Evolutionary conservation across 441 rosid genomes (phyloP).

Genomic region (Populus hybrid): DNA sequence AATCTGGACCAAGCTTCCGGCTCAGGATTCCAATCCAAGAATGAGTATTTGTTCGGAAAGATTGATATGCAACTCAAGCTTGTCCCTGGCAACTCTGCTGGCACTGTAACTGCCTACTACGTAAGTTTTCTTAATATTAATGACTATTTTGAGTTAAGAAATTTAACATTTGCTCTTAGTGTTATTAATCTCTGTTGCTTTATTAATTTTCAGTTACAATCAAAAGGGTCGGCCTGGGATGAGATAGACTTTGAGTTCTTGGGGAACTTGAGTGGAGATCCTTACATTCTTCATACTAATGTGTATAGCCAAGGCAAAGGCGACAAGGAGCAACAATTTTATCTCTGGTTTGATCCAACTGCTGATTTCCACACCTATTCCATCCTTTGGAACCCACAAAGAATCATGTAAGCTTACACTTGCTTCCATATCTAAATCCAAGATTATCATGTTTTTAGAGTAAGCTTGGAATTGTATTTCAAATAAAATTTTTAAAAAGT

Average conservation of each 20-base stretch:
- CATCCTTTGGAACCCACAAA: slow-evolving; percentile 33
- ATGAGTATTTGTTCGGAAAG: background rate
- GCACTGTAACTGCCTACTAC: slow-evolving; percentile 17
- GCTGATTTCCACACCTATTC: slow-evolving; percentile 35
- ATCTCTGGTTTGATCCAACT: slow-evolving; percentile 36
- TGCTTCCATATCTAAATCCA: background rate
- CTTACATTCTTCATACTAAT: slow-evolving; percentile 10
- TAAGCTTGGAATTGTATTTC: no score
- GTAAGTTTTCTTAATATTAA: slow-evolving; percentile 15
- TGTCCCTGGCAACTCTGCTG: background rate
- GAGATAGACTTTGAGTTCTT: slow-evolving; percentile 35
- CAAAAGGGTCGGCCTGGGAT: slow-evolving; percentile 31
- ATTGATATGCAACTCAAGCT: slow-evolving; percentile 49
- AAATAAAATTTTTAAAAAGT: no score
- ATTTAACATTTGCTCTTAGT: slow-evolving; percentile 17
- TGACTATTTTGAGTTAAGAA: slow-evolving; percentile 3
- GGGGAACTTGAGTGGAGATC: slow-evolving; percentile 14
- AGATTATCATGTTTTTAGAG: background rate
- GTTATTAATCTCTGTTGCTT: background rate
- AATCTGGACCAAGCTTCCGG: slow-evolving; percentile 41
- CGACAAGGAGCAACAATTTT: background rate
- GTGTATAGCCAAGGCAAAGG: background rate
- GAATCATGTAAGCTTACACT: slow-evolving; percentile 12
- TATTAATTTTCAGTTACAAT: slow-evolving; percentile 16
- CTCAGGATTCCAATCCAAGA: slow-evolving; percentile 46